Evolutionary conservation across 2,329 filamentous ascomycete genomes (phyloP).

Genomic region (Colletotrichum godetiae): DNA sequence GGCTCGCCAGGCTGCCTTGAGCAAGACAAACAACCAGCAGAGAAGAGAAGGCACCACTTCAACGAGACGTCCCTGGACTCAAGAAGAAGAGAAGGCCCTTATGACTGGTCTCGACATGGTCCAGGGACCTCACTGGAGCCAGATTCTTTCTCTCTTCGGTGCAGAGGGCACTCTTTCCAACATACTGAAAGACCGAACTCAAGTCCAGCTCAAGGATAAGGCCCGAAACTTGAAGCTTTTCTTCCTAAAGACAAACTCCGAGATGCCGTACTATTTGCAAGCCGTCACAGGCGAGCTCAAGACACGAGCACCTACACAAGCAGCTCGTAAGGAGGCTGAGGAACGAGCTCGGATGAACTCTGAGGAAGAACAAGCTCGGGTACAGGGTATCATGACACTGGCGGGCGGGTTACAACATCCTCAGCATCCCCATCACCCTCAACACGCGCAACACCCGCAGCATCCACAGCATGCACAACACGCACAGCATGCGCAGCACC

Average conservation of each 20-base stretch:
- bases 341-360: conserved; percentile 68
- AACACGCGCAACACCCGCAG: background rate
- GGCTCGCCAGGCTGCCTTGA: conserved; percentile 68
- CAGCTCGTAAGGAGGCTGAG: conserved; percentile 76
- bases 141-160: conserved; percentile 88
- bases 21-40: conserved; percentile 66
- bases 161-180: conserved; percentile 82
- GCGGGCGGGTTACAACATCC: conserved; percentile 60
- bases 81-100: conserved; percentile 89
- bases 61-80: conserved; percentile 84
- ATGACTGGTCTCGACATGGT: conserved; percentile 91
- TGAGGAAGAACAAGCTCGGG: conserved; percentile 69
- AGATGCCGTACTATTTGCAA: conserved; percentile 89
- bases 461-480: background rate
- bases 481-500: conserved; percentile 11
- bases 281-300: conserved; percentile 92
- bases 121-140: conserved; percentile 92
- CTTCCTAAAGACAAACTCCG: conserved; percentile 90
- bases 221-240: conserved; percentile 90
- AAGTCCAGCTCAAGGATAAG: conserved; percentile 94
- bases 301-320: conserved; percentile 81
- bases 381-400: conserved; percentile 70
- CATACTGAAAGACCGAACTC: conserved; percentile 87
- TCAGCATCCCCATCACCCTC: conserved; percentile 6
- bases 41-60: conserved; percentile 68